Evolutionary conservation across 2,329 filamentous ascomycete species (phyloP), one percentile per base, ranked within the genome.

Genomic region (Trichoderma sp.): DNA sequence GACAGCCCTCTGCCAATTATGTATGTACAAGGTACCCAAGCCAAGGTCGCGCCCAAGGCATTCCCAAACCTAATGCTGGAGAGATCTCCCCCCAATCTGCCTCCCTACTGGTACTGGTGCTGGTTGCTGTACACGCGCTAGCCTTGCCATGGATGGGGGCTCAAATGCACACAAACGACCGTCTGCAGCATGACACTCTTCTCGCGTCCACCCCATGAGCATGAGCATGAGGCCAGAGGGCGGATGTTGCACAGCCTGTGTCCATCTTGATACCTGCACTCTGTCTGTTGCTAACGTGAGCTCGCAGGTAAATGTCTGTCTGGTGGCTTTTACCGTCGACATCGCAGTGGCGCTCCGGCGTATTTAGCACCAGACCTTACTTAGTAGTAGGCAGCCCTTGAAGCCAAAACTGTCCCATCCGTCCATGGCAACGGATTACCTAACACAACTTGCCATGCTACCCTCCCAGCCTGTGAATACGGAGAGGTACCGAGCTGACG

Each of bases 41-140:
- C 36, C 26, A 53, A 50, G 43, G 63, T 47, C 50, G 53, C 53
- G 43, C 55, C 36, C 55, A 61, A 68, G 66, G 55, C 63, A 23
- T 34, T 59, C 26, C 63, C 55, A 68, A 68, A 61, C 66, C 55
- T 68, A 61, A 68, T 68, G 36, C 55, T 68, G 66, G 66, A 59
- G 55, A 68, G 65, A 68, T 68, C 65, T 50, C 55, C 64, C 64
- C 66, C 66, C 17, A 68, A 68, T 61, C 66, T 68, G 55, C 66
- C 66, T 61, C 66, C 66, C 55, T 61, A 68, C 43, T 50, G 43
- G 43, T 47, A n/a, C 43, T 20, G 43, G 43, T 50, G 4, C 43
- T 50, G 43, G 43, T 23, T 55, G 26, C 50, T 28, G 12, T 55
- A 55, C 55, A n/a, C 65, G 65, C 30, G 30, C 43, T 61, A 59